A percentile compares a stretch with the other conserved stretches of the same genome.
These are phyloP conservation scores for Epichloe aotearoae DNA, from an alignment of 2,329 filamentous ascomycete genomes.

Conservation along the genomic window DNA sequence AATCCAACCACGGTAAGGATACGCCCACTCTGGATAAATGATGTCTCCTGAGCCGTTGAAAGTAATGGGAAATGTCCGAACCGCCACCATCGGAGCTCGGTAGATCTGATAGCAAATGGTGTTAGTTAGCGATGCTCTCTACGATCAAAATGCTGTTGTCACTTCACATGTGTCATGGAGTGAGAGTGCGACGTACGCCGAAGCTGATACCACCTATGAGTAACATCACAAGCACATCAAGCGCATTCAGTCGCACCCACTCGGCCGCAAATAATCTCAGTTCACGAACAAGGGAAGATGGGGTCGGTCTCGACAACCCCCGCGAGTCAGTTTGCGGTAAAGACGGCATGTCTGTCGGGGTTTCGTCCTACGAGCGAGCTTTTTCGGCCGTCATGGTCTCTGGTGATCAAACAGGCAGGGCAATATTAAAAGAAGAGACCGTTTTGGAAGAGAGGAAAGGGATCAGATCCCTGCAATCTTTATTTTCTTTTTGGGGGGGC, in stretches of 20 bases:
- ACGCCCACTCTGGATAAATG: conserved; percentile 50
- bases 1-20: conserved; percentile 49
- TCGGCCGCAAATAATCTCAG: conserved; percentile 17
- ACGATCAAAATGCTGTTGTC: too few species aligned
- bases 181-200: conserved; percentile 12
- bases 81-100: conserved; percentile 38
- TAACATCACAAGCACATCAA: conserved; percentile 47
- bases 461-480: too few species aligned
- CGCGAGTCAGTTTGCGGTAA: conserved; percentile 6
- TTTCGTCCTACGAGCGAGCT: background rate
- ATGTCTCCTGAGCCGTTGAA: conserved; percentile 45
- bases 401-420: background rate
- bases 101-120: conserved; percentile 28
- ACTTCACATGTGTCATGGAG: too few species aligned
- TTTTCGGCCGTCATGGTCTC: background rate
- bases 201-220: conserved; percentile 27
- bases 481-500: too few species aligned
- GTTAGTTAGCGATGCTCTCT: background rate
- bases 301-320: background rate
- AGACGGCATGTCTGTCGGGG: conserved; percentile 10
- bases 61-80: conserved; percentile 47
- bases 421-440: too few species aligned
- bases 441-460: background rate
- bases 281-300: background rate
- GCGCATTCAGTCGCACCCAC: conserved; percentile 46